phyloP scores from a whole-genome alignment of 1,284 basidiomycete genomes.

The Cerioporus squamosus region DNA sequence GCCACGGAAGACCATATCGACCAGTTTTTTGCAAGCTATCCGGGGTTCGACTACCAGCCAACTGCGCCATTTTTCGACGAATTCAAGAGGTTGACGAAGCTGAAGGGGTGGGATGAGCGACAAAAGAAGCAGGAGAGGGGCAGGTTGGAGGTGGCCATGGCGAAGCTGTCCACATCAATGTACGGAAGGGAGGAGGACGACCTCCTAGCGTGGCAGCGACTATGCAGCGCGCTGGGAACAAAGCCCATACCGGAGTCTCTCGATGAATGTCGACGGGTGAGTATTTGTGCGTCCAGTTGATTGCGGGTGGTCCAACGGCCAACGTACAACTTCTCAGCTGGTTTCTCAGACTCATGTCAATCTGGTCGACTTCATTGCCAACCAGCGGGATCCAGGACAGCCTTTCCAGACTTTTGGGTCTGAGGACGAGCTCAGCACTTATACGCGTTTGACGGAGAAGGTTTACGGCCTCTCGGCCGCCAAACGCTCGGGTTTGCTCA shows the following conservation, averaged over 20 bases:
- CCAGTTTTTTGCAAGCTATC: slow-evolving; percentile 21
- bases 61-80: slow-evolving; percentile 6
- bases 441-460: neutral
- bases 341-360: slow-evolving; percentile 36
- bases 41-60: slow-evolving; percentile 9
- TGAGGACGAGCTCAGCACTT: neutral
- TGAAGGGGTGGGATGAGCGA: neutral
- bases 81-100: slow-evolving; percentile 11
- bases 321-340: no score
- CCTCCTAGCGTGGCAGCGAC: slow-evolving; percentile 35
- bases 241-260: slow-evolving; percentile 20
- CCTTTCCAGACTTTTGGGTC: neutral
- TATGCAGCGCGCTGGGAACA: slow-evolving; percentile 30
- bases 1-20: neutral
- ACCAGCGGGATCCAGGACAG: slow-evolving; percentile 15
- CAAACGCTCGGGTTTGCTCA: neutral
- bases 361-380: slow-evolving; percentile 40
- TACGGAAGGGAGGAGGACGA: slow-evolving; percentile 39
- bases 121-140: neutral
- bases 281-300: neutral
- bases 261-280: slow-evolving; percentile 16
- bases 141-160: slow-evolving; percentile 35
- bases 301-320: no score
- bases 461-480: neutral
- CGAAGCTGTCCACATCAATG: slow-evolving; percentile 36